Base-by-base conservation (phyloP, 75 land plant genomes). In the Selaginella moellendorffii region DNA sequence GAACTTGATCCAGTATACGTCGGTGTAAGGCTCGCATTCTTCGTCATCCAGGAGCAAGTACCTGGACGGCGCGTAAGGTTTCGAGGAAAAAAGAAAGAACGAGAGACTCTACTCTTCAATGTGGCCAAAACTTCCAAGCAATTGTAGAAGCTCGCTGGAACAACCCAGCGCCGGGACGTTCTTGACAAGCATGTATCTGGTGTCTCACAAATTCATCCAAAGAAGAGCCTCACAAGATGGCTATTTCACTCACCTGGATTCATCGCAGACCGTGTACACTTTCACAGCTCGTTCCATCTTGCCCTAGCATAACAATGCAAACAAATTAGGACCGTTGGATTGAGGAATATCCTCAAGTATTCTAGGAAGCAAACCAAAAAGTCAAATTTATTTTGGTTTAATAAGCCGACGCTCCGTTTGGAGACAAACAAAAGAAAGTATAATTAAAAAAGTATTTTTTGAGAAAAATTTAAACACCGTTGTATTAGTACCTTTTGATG, bases 21-120 rank as follows among this genome's bases (percentile, higher is more conserved):
- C 99, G 51, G 99, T 95, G 31, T 66, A 95, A 54, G 74, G 77
- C 59, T 89, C 96, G 70, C 84, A 82, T 21, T 89, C 96, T 67
- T 95, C 96, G 52, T 83, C 90, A 74, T 95, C 99, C 96, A 95
- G 77, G 1, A 85, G 81, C 68, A 85, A 88, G 74, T 88, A 89
- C 74, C 98, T 93, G 78, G n/a, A n/a, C 8, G 61, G 36, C 2
- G 52, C 1, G 14, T 62, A 62, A 27, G 28, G 5, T 22, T 24
- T 19, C 9, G 10, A 36, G 2, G 24, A 24, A 36, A 65, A 53
- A 5, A 36, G 5, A 36, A 36, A 5, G 14, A 5, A 36, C 46
- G 14, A 36, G 46, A 36, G 5, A 5, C 14, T 14, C 46, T 78
- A 93, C 99, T 93, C 96, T 69, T 88, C 90, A 22, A 93, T 70